Evolutionary conservation across 225 moss, liverwort and hornwort genomes (phyloP).

Genomic region (Asterella californica): DNA sequence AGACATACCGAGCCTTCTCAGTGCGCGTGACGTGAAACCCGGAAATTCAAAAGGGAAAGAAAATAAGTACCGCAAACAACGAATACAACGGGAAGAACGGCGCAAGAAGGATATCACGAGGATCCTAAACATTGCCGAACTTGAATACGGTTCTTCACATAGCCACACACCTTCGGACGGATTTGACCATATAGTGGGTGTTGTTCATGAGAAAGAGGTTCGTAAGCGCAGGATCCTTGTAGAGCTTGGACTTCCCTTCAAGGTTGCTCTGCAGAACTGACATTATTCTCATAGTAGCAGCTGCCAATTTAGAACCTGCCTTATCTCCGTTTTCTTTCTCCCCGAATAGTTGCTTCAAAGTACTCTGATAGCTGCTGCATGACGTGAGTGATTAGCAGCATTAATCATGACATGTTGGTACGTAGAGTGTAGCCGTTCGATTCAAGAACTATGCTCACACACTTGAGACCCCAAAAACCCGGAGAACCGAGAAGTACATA

Average conservation of each 20-base stretch:
- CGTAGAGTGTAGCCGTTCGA: no score
- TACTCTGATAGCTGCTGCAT: conserved; percentile 64
- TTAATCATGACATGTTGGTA: conserved; percentile 10
- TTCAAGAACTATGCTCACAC: no score
- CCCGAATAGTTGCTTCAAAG: conserved; percentile 65
- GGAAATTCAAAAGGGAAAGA: no score
- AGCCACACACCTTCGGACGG: conserved; percentile 57
- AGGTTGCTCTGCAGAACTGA: conserved; percentile 69
- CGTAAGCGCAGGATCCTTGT: conserved; percentile 68
- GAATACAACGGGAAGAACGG: not conserved
- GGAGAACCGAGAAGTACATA: no score
- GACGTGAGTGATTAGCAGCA: conserved; percentile 10
- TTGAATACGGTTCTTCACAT: not conserved
- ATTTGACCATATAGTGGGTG: conserved; percentile 78
- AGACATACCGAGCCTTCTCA: no score
- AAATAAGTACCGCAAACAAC: no score
- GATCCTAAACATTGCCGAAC: not conserved
- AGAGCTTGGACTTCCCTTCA: conserved; percentile 76
- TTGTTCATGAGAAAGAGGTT: conserved; percentile 92
- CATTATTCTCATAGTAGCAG: conserved; percentile 72
- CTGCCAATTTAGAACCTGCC: conserved; percentile 53
- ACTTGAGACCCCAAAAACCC: no score
- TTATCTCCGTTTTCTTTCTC: conserved; percentile 40
- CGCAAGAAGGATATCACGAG: not conserved
- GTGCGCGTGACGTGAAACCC: not conserved